Evolutionary conservation across 495 filamentous ascomycete species (phyloP), one percentile per base, ranked within the genome.

Genomic region (Aspergillus steynii): DNA sequence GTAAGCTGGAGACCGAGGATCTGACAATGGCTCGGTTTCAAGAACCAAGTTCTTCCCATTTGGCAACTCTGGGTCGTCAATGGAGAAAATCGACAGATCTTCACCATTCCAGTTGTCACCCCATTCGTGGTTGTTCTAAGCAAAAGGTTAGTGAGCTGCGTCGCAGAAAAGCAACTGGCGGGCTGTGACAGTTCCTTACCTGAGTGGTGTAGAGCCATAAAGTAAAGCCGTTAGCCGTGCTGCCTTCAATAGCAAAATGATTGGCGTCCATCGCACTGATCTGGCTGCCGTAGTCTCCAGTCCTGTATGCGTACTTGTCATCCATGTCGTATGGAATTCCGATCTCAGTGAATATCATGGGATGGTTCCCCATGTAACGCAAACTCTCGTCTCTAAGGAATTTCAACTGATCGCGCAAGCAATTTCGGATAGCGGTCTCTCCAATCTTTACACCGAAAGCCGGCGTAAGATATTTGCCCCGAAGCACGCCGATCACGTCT

Each of bases 301-400:
- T 96, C 71, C 90, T 90, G 73, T 99, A 99, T 1, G 95, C 95
- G 63, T 92, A 76, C 74, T 96, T 90, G 59, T 96, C 85, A 68
- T 99, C 93, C 95, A 99, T 99, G 72, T 99, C 96, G 69, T 97
- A 99, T 0, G 95, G 95, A 61, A 98, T 97, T 28, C 95, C 95
- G 65, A 97, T 97, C 68, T 99, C 95, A 1, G 91, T 96, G 70
- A 96, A 90, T 10, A 99, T 77, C 65, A 94, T 89, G 1, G 95
- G 95, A 64, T 96, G 95, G 37, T 88, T 84, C 15, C 95, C 95
- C 83, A 97, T 92, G 56, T 94, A 88, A 37, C 94, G 88, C 20
- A 87, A 73, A n/a, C 96, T 96, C 74, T 99, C 95, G 60, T 96
- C 82, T 55, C 86, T 83, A 42, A 99, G 92, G 14, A 90, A 90